Percentiles rank a stretch among this genome's conserved stretches.
Conservation (phyloP, 495 filamentous ascomycete genomes). For the Physcia stellaris region DNA sequence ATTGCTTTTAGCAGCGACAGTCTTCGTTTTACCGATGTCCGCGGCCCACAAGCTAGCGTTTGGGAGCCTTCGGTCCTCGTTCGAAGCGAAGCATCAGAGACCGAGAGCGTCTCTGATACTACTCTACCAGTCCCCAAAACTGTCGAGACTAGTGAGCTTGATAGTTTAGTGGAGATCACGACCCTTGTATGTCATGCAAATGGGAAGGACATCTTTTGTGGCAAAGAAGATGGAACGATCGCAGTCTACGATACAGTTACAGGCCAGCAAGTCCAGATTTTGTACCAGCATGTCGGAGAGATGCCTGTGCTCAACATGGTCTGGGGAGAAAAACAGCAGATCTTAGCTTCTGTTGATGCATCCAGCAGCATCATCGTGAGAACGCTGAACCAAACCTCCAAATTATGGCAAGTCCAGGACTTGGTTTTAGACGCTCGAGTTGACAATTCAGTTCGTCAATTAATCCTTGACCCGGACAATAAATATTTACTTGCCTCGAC, state of each 20-base stretch:
- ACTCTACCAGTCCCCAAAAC: too few species aligned
- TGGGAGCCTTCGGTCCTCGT: slow-evolving; percentile 16
- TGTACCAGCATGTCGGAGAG: slow-evolving; percentile 14
- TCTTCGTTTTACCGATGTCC: slow-evolving; percentile 19
- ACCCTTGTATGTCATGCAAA: slow-evolving; percentile 12
- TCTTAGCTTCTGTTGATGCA: background rate
- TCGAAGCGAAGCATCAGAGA: slow-evolving; percentile 2
- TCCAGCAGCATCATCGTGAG: background rate
- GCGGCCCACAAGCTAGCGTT: slow-evolving; percentile 20
- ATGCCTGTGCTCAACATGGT: slow-evolving; percentile 5
- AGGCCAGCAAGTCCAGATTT: slow-evolving; percentile 7
- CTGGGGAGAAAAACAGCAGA: background rate
- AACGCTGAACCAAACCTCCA: too few species aligned
- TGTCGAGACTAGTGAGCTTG: slow-evolving; percentile 5
- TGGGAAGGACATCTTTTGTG: slow-evolving; percentile 14
- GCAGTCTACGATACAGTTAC: slow-evolving; percentile 12
- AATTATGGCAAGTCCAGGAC: too few species aligned
- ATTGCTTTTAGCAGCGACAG: slow-evolving; percentile 20
- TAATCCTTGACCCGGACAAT: too few species aligned
- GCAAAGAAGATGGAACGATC: slow-evolving; percentile 19
- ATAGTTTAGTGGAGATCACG: slow-evolving; percentile 12
- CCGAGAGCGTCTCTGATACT: slow-evolving; percentile 5
- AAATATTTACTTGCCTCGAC: too few species aligned
- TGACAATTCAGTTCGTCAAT: too few species aligned
- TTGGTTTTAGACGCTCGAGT: too few species aligned